These are phyloP conservation scores for Colletotrichum sp. DNA, from an alignment of 2,329 filamentous ascomycete genomes.

Conservation along the genomic window DNA sequence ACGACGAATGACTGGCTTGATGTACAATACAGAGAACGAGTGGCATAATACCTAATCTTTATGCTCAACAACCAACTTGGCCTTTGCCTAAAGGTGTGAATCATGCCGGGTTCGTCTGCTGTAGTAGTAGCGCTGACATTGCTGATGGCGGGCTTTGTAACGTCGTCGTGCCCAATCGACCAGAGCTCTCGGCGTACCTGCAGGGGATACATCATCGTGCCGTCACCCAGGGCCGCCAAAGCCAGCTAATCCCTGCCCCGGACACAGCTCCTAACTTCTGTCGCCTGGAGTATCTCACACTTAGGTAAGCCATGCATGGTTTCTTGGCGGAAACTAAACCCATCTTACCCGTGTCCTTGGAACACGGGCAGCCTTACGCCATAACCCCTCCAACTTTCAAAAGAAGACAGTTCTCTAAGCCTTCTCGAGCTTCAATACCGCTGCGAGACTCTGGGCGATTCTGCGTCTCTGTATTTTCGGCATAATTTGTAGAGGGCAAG, in stretches of 20 bases:
- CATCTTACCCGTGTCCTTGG: constrained; percentile 4
- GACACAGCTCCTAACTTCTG: constrained; percentile 8
- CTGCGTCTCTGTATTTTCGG: neutral
- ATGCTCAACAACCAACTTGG: neutral
- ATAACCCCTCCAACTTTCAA: neutral
- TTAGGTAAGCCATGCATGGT: constrained; percentile 11
- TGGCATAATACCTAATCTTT: constrained; percentile 1
- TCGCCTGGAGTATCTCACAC: neutral
- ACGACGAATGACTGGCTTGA: constrained; percentile 3
- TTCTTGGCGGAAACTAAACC: constrained; percentile 10
- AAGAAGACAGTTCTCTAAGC: constrained; percentile 1
- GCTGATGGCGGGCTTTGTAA: neutral
- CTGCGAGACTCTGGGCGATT: neutral
- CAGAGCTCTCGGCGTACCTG: constrained; percentile 10
- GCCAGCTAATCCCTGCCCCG: constrained; percentile 6
- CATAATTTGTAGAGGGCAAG: neutral
- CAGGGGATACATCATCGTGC: constrained; percentile 21
- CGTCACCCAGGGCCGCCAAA: neutral
- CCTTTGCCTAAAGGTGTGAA: neutral
- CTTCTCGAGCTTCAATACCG: neutral
- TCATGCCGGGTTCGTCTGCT: neutral
- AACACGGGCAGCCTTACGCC: neutral
- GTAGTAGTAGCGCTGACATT: neutral
- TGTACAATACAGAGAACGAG: constrained; percentile 2
- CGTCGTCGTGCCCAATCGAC: neutral